Percentiles rank a stretch among this genome's conserved stretches.
Conservation (phyloP, 805 yeast genomes). For the Candida mattraensis region DNA sequence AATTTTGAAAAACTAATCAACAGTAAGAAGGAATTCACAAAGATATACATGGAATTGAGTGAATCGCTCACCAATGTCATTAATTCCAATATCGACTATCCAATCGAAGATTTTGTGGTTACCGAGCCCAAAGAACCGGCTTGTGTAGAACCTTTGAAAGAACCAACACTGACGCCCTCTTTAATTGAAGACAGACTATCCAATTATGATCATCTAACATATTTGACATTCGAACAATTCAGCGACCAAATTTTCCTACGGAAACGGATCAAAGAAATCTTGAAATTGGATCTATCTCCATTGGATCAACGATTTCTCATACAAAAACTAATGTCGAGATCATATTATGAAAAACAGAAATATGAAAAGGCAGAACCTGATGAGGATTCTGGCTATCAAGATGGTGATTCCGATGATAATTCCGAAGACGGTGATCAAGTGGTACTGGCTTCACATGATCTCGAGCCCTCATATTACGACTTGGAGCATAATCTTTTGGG, state of each 20-base stretch:
- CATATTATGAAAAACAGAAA: constrained; percentile 50
- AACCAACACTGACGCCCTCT: constrained; percentile 12
- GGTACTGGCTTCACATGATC: constrained; percentile 47
- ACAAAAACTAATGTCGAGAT: constrained; percentile 68
- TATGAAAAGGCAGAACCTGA: constrained; percentile 21
- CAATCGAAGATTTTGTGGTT: constrained; percentile 44
- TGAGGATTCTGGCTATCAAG: constrained; percentile 11
- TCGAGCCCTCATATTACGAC: constrained; percentile 47
- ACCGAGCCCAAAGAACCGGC: constrained; percentile 20
- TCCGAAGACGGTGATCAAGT: constrained; percentile 37
- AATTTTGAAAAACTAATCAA: constrained; percentile 14
- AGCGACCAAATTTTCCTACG: constrained; percentile 41
- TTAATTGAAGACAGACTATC: constrained; percentile 12
- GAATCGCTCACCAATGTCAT: constrained; percentile 40
- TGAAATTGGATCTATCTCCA: constrained; percentile 40
- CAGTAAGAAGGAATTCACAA: constrained; percentile 22
- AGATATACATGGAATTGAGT: constrained; percentile 27
- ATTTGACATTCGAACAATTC: constrained; percentile 34
- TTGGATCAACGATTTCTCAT: constrained; percentile 49
- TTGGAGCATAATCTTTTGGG: constrained; percentile 53
- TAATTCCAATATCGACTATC: constrained; percentile 47
- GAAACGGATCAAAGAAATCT: constrained; percentile 48
- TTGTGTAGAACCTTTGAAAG: constrained; percentile 19
- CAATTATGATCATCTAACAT: constrained; percentile 30
- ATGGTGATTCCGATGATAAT: constrained; percentile 20